Percentiles rank a stretch among this genome's conserved stretches.
These are phyloP conservation scores for Pseudonitzschia delicatissima DNA, from an alignment of 108 stramenopile species.

Conservation along the genomic window DNA sequence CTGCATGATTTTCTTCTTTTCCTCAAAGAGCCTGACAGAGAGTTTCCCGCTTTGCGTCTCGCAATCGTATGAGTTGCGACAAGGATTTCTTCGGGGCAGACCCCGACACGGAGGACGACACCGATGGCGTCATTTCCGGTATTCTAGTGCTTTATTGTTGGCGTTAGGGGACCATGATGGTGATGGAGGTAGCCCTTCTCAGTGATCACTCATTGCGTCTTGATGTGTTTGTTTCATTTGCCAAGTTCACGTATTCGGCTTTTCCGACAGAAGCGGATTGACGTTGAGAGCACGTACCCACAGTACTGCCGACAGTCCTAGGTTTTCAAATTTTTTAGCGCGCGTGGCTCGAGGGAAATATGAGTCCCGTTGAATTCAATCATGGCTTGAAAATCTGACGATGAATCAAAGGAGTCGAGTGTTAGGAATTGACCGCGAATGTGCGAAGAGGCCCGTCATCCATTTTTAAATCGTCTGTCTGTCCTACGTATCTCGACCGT, in stretches of 20 bases:
- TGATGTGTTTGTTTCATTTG: too few species aligned
- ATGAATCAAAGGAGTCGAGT: not conserved
- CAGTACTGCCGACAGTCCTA: too few species aligned
- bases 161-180: not conserved
- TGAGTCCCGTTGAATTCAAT: not conserved
- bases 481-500: too few species aligned
- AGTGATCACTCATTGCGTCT: too few species aligned
- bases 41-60: conserved; percentile 26
- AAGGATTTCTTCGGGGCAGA: not conserved
- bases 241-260: too few species aligned
- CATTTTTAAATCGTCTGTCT: too few species aligned
- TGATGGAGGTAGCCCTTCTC: too few species aligned
- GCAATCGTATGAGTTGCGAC: conserved; percentile 17
- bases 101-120: not conserved
- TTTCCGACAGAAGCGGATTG: too few species aligned
- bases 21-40: conserved; percentile 22
- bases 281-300: too few species aligned
- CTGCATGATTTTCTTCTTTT: conserved; percentile 39
- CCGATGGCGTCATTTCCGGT: not conserved
- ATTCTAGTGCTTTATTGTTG: not conserved
- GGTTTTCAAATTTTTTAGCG: too few species aligned
- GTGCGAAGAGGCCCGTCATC: too few species aligned
- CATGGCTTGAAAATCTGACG: not conserved
- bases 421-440: too few species aligned
- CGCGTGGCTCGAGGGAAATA: not conserved